Conservation (phyloP, 1,284 basidiomycete species). For the Ganoderma multipileum region DNA sequence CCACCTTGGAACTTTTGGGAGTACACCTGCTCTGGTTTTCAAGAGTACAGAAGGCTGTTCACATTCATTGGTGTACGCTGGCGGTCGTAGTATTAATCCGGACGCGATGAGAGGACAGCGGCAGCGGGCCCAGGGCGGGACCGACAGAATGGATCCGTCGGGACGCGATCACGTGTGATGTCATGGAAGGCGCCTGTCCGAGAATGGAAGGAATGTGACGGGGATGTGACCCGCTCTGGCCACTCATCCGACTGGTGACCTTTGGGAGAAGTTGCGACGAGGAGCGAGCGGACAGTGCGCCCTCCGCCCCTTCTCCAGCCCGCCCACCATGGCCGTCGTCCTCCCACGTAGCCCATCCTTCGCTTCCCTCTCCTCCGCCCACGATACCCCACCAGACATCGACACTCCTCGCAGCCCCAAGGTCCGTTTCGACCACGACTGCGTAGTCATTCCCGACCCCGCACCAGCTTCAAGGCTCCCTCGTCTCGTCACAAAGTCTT, state of each 20-base stretch:
- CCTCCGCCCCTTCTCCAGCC: conserved; percentile 5
- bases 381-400: conserved; percentile 2
- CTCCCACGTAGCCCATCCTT: conserved; percentile 26
- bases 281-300: not conserved
- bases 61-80: too few species aligned
- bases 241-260: not conserved
- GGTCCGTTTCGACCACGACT: conserved; percentile 69
- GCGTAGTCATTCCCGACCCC: conserved; percentile 68
- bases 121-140: not conserved
- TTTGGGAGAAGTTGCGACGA: not conserved
- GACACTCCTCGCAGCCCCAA: conserved; percentile 24
- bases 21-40: too few species aligned
- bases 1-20: too few species aligned
- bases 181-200: not conserved
- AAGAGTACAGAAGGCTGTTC: too few species aligned
- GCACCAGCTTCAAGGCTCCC: conserved; percentile 48
- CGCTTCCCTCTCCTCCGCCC: conserved; percentile 24
- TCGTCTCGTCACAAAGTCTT: conserved; percentile 62
- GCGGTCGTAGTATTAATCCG: too few species aligned
- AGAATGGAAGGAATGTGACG: conserved; percentile 10
- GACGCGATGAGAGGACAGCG: too few species aligned
- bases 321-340: conserved; percentile 22
- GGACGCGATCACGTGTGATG: conserved; percentile 29
- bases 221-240: conserved; percentile 13
- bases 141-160: conserved; percentile 22